Evolutionary conservation across 257 asterid genomes (phyloP), one percentile per base, ranked within the genome.

Genomic region (Solanum pennellii): DNA sequence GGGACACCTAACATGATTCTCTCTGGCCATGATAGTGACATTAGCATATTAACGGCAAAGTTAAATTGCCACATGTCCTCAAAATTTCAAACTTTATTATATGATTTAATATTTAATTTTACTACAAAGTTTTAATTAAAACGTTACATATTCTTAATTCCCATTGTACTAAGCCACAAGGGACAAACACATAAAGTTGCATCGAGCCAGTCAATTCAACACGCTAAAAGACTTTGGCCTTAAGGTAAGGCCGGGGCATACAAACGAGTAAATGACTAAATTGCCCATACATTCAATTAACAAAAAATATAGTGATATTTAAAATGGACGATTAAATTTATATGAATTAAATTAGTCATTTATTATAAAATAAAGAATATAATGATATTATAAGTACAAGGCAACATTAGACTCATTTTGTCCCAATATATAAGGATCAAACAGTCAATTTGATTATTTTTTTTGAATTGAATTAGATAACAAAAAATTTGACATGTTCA

Each of bases 191-290:
- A 71, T 25, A 27, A 44, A 75, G 82, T 87, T 88, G 76, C 87
- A 83, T 89, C 84, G 93, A 87, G 91, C 87, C 89, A 62, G 93
- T 91, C 94, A 91, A 89, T 90, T 29, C 83, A 89, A 91, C 94
- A 91, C 92, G 94, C 82, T 47, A 52, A 39, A 45, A 16, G 73
- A 86, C 47, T 87, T 75, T 15, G 82, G 86, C 86, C 86, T 35
- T 77, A 77, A 77, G 83, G 15, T 44, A 25, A 44, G 65, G n/a
- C n/a, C n/a, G n/a, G 65, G 9, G 41, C 84, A 25, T 79, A 62
- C 12, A 27, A 60, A 79, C 3, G 8, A 13, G 11, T 3, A 49
- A 91, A 86, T 86, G 83, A 89, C 93, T 23, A 44, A 79, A 14
- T 27, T 79, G 25, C 39, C 65, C 16, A 13, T 44, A 44, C n/a